Evolutionary conservation across 2,329 filamentous ascomycete species (phyloP), one percentile per base, ranked within the genome.

Genomic region (Alternaria sp.): DNA sequence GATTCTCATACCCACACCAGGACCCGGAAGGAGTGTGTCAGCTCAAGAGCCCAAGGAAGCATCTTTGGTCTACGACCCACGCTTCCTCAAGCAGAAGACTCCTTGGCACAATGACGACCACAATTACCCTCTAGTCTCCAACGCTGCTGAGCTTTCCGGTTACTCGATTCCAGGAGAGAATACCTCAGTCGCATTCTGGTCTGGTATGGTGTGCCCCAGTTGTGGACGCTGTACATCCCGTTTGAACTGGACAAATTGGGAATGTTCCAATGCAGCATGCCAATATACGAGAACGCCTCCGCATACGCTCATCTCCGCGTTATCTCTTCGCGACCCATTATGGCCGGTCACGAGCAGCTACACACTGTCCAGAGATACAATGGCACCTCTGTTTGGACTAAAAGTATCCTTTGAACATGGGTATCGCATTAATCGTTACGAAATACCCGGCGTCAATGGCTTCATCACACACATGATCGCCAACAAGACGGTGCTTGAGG

Each of bases 121-220:
- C 30, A 80, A 77, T 10, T 82, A 80, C 56, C 77, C 73, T 5
- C 72, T 86, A 1, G 57, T 55, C 3, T 68, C 69, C 3, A 67
- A 66, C 30, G 33, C 55, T n/a, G 64, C 65, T 1, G 61, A 68
- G 9, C 55, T 83, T 10, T 71, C 79, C 2, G 68, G 77, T 0
- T 79, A 80, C 14, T 75, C 80, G 0, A 71, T 80, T 5, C 69
- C 78, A 1, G 82, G 82, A 5, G 80, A 84, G 58, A 84, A 86
- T 4, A 84, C 86, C 0, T 84, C 87, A 11, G 79, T 81, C 3
- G 76, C 82, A 9, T 87, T 86, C 60, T 90, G 87, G 71, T 82
- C 83, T 55, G 91, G 91, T 0, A 86, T 93, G 50, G 87, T 91
- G 2, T 94, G 92, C 68, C 88, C 87, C 0, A 63, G 79, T 2